Evolutionary conservation across 2,329 filamentous ascomycete genomes (phyloP).

Genomic region (Zasmidium angulare): DNA sequence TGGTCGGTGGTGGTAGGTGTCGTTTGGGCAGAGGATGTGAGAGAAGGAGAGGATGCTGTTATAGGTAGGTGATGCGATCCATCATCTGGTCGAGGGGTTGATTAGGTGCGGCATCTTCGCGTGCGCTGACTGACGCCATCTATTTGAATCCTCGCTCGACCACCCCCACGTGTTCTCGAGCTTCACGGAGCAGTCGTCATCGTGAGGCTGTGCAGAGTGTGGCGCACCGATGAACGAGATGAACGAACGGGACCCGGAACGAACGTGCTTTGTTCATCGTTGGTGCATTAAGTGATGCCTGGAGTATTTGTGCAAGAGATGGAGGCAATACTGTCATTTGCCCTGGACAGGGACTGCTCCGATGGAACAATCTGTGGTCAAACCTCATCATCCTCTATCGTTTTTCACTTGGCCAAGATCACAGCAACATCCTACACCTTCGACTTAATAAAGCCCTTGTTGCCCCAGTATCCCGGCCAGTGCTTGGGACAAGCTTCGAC

Average conservation of each 20-base stretch:
- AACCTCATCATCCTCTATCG: no score
- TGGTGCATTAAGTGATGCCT: no score
- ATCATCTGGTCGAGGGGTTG: background rate
- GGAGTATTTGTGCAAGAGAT: no score
- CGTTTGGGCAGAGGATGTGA: background rate
- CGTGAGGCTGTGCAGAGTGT: background rate
- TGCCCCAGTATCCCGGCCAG: constrained; percentile 25
- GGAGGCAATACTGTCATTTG: no score
- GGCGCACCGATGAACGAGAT: background rate
- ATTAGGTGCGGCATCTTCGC: no score
- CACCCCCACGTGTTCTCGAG: background rate
- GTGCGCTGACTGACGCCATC: no score
- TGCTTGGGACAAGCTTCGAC: constrained; percentile 19
- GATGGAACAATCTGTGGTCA: no score
- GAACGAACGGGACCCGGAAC: no score
- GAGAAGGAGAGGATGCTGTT: background rate
- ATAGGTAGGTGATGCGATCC: background rate
- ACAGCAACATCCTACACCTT: constrained; percentile 8
- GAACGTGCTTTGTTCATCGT: no score
- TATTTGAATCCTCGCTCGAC: background rate
- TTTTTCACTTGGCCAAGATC: background rate
- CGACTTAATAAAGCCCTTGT: constrained; percentile 14
- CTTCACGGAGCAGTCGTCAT: background rate
- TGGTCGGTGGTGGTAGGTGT: constrained; percentile 7
- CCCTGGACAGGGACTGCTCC: no score